Evolutionary conservation across 228 moss, liverwort and hornwort genomes (phyloP).

Genomic region (Sphagnum fallax): DNA sequence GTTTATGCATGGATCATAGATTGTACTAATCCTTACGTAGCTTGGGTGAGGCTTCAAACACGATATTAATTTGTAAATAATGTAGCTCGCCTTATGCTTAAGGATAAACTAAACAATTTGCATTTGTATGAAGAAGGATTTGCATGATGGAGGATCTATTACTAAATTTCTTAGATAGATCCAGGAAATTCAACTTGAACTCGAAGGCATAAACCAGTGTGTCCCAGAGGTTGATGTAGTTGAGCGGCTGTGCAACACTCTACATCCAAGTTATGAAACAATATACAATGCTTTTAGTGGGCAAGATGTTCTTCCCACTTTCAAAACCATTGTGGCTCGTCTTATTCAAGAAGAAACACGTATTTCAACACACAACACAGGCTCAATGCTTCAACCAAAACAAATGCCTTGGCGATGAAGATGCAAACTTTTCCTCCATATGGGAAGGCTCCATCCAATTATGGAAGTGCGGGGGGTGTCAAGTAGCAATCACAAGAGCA

Average conservation of each 20-base stretch:
- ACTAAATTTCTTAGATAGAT: not conserved
- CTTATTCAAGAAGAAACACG: not conserved
- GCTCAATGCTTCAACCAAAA: too few species aligned
- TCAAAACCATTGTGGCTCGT: not conserved
- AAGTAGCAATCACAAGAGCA: too few species aligned
- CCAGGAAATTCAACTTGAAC: not conserved
- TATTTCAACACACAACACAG: too few species aligned
- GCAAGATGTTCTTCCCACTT: not conserved
- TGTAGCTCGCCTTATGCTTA: not conserved
- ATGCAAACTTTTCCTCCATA: too few species aligned
- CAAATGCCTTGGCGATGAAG: too few species aligned
- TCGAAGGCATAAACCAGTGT: not conserved
- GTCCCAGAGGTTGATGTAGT: not conserved
- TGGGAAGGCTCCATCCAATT: too few species aligned
- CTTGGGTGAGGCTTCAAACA: too few species aligned
- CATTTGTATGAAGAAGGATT: not conserved
- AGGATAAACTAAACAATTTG: not conserved
- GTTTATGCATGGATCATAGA: too few species aligned
- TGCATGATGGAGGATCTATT: not conserved
- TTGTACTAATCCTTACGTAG: too few species aligned
- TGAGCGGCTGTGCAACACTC: not conserved
- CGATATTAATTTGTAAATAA: not conserved
- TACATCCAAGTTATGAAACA: not conserved
- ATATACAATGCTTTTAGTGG: not conserved
- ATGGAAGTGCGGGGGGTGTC: too few species aligned